These are phyloP conservation scores for Pseudopyrenochaeta lycopersici DNA, from an alignment of 2,329 filamentous ascomycete species.

Conservation along the genomic window DNA sequence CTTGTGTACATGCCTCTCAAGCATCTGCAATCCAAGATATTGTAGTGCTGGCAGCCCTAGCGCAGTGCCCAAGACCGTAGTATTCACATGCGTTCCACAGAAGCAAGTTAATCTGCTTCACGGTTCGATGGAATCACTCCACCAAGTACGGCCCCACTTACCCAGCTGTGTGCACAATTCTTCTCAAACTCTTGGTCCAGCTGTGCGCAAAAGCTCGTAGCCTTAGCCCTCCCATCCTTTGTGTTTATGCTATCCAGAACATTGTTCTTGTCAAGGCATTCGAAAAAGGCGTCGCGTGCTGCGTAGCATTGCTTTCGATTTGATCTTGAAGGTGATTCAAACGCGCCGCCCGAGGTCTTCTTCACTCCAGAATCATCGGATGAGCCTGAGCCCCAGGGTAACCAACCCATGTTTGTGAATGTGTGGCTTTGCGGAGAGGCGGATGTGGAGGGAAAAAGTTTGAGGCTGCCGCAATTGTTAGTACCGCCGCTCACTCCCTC, in stretches of 20 bases:
- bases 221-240: constrained; percentile 60
- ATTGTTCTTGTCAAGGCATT: constrained; percentile 81
- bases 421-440: constrained; percentile 15
- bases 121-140: not conserved
- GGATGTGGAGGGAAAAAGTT: constrained; percentile 5
- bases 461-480: constrained; percentile 14
- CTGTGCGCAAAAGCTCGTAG: constrained; percentile 64
- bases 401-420: constrained; percentile 61
- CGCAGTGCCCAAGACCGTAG: not conserved
- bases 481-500: not conserved
- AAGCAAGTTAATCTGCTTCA: not conserved
- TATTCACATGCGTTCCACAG: not conserved
- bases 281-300: constrained; percentile 86
- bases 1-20: not conserved
- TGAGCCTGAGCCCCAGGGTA: constrained; percentile 58
- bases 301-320: constrained; percentile 90
- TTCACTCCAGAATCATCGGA: constrained; percentile 44
- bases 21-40: not conserved
- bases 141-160: constrained; percentile 57
- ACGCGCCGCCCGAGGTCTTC: constrained; percentile 61
- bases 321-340: constrained; percentile 82
- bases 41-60: not conserved
- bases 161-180: constrained; percentile 91
- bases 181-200: constrained; percentile 76
- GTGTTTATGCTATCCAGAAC: constrained; percentile 78